Evolutionary conservation across 192 early-diverging fungal genomes (phyloP), one percentile per base, ranked within the genome.

Genomic region (Podila clonocystis): DNA sequence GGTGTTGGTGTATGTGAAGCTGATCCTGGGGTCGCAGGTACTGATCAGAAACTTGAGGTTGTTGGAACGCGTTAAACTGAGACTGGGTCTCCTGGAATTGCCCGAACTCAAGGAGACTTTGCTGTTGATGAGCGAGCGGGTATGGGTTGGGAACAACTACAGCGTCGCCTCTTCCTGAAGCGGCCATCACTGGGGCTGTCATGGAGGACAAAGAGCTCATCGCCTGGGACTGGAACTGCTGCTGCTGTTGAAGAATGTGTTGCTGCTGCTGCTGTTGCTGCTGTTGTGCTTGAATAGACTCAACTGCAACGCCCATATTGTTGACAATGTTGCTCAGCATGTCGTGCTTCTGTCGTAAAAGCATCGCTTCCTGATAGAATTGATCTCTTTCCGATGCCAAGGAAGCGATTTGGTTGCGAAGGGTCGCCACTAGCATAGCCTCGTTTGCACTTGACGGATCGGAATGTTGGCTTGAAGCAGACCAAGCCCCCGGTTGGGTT

Each of bases 331-430:
- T 79, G 3, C 68, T 67, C 63, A 78, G 38, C 75, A 71, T 58
- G 4, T 78, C 75, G 31, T 78, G 75, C 59, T 78, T 66, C 49
- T 69, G 75, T 9, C 76, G 65, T 48, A 79, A 50, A 1, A 72
- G 12, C 59, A 79, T 26, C 9, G 76, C 52, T 24, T 79, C 76
- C 49, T 79, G 65, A 31, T 79, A 79, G 20, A 79, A 79, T 34
- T 79, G 76, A 31, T 79, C 76, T n/a, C 76, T 69, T 19, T 79
- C 76, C 5, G 69, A 68, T 0, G 76, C 71, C 45, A 80, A 61
- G 2, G 77, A 68, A n/a, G 70, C 77, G 49, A 80, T 80, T 62
- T 80, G 77, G 24, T 80, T 67, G 5, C 70, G 77, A 7, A 80
- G 67, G 15, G 65, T 64, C 5, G 70, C 77, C 22, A 80, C 77